Percentiles rank a stretch among this genome's conserved stretches.
These are phyloP conservation scores for Calocybe indica DNA, from an alignment of 768 basidiomycete species.

Conservation along the genomic window DNA sequence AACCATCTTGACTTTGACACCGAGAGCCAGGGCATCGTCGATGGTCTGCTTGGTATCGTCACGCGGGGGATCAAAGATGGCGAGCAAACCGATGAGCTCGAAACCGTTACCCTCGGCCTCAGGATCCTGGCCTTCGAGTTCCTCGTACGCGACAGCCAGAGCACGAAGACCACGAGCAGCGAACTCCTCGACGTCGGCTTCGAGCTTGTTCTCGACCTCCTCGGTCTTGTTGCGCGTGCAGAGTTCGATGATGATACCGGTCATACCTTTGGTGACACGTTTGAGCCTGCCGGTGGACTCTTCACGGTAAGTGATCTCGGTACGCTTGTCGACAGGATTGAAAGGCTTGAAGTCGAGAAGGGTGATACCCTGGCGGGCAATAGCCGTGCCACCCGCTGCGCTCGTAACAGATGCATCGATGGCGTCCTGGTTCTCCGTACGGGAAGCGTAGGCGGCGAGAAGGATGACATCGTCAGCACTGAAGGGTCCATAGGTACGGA, in stretches of 20 bases:
- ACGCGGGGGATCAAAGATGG: conserved; percentile 97
- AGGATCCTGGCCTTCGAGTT: conserved; percentile 74
- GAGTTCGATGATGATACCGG: conserved; percentile 95
- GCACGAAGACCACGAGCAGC: conserved; percentile 96
- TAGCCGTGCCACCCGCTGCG: conserved; percentile 64
- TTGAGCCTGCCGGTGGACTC: conserved; percentile 93
- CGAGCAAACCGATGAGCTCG: conserved; percentile 93
- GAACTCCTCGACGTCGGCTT: conserved; percentile 94
- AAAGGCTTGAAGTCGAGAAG: conserved; percentile 99
- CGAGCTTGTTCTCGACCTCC: conserved; percentile 84
- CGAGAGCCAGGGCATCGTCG: conserved; percentile 92
- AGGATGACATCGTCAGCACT: conserved; percentile 88
- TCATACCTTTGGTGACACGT: conserved; percentile 99
- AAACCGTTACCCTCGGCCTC: conserved; percentile 95
- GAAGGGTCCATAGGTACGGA: conserved; percentile 88
- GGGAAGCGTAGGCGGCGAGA: conserved; percentile 92
- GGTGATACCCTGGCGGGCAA: conserved; percentile 89
- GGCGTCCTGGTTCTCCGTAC: conserved; percentile 98
- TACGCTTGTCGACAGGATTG: conserved; percentile 99
- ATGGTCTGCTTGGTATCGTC: conserved; percentile 99
- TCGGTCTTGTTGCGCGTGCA: conserved; percentile 97
- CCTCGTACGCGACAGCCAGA: conserved; percentile 93
- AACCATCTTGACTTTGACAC: conserved; percentile 99
- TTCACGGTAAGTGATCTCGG: conserved; percentile 96
- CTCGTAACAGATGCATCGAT: conserved; percentile 86